These are phyloP conservation scores for Aspergillus sp. DNA, from an alignment of 2,329 filamentous ascomycete species.

Conservation along the genomic window DNA sequence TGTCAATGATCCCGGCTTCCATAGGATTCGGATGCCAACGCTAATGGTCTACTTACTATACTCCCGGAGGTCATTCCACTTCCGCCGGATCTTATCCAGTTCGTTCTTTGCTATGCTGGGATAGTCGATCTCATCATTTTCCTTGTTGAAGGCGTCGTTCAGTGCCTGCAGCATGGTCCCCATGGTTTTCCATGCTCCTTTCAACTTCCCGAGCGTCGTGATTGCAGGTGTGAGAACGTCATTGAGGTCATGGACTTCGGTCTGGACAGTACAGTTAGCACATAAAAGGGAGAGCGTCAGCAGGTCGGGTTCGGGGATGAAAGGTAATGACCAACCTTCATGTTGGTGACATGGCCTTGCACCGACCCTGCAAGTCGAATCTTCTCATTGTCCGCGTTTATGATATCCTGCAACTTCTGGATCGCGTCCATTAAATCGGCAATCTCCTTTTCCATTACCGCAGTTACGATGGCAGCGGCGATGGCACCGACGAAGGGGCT, in stretches of 20 bases:
- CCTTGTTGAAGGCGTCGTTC: neutral
- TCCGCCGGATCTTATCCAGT: neutral
- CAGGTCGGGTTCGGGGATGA: no score
- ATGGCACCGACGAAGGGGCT: neutral
- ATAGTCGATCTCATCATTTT: neutral
- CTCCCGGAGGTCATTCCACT: neutral
- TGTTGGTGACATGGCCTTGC: neutral
- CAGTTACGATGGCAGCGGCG: neutral
- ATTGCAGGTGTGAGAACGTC: neutral
- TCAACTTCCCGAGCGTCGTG: neutral
- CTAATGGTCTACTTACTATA: neutral
- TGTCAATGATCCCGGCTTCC: neutral
- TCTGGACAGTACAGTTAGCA: neutral
- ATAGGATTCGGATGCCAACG: no score
- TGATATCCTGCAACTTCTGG: neutral
- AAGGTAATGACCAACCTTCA: neutral
- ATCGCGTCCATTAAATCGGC: neutral
- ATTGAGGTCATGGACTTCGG: neutral
- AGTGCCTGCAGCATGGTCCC: neutral
- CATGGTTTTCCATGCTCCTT: neutral
- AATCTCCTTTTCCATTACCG: neutral
- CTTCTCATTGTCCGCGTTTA: neutral
- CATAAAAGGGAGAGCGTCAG: no score
- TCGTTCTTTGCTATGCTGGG: neutral
- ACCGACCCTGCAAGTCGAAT: neutral